Evolutionary conservation across 1,284 basidiomycete genomes (phyloP), one percentile per base, ranked within the genome.

Genomic region (Tranzscheliella williamsii): DNA sequence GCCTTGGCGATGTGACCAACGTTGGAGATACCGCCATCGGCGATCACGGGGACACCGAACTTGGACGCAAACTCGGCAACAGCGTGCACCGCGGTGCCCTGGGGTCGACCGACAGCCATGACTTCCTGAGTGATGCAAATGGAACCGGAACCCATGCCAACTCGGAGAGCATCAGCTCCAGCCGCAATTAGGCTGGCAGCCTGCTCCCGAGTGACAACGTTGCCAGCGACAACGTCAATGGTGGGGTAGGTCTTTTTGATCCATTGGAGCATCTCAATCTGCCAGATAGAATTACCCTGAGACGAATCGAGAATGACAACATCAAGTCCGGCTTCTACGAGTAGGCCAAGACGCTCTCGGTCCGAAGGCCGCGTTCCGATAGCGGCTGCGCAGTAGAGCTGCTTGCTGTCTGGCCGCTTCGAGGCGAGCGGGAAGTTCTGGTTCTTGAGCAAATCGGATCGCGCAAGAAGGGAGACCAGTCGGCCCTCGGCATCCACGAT

Each of bases 101-200:
- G 94, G 2, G 94, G 95, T 26, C 94, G 86, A 24, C 94, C 95
- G 46, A 97, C 94, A n/a, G 95, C 94, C 90, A 97, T 98, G 72
- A 99, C 90, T 79, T 99, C 94, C 80, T 99, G 94, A 4, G 94
- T 99, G 80, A 98, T 98, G 79, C 94, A 99, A 76, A 99, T 99
- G 11, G 91, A 95, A 16, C 94, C 94, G 13, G 88, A 91, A 40
- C 94, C 94, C 94, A 99, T 99, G 43, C 94, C 95, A 33, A 99
- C 84, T 37, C 91, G 88, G 9, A 98, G 84, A 30, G 84, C 94
- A 71, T 99, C 94, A 6, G 93, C 94, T 50, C 94, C 95, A 5
- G 91, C 94, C 18, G 84, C 87, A 66, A 99, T 97, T 52, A 99
- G 86, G 46, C 83, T 86, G 15, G 95, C 94, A 4, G 94, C 94